These are phyloP conservation scores for Saprolegnia parasitica DNA, from an alignment of 352 stramenopile genomes.

Conservation along the genomic window DNA sequence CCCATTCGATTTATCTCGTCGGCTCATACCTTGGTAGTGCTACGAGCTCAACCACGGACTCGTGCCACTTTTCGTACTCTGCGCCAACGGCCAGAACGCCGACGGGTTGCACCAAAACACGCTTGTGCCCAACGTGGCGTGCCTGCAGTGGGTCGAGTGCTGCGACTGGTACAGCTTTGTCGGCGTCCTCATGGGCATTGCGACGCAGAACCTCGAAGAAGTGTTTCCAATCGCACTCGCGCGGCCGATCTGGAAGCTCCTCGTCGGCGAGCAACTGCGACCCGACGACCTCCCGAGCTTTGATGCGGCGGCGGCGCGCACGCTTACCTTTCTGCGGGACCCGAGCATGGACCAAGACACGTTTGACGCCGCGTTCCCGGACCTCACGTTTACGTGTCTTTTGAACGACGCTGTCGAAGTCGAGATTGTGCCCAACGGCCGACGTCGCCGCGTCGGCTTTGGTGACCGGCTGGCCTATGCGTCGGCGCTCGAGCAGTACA, in stretches of 20 bases:
- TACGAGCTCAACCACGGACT: conserved; percentile 28
- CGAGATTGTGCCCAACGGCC: conserved; percentile 19
- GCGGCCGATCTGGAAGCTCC: conserved; percentile 23
- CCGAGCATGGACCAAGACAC: conserved; percentile 13
- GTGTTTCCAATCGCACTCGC: conserved; percentile 22
- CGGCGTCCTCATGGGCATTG: conserved; percentile 26
- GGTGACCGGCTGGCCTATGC: conserved; percentile 16
- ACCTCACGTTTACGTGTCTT: conserved; percentile 26
- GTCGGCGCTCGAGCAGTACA: conserved; percentile 16
- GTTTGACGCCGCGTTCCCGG: conserved; percentile 23
- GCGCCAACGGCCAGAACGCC: conserved; percentile 24
- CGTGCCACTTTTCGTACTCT: conserved; percentile 12
- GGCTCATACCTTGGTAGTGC: conserved; percentile 18
- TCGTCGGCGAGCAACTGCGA: conserved; percentile 3
- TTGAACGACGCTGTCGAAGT: conserved; percentile 17
- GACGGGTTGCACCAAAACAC: conserved; percentile 25
- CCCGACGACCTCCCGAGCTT: conserved; percentile 15
- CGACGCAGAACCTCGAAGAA: conserved; percentile 29
- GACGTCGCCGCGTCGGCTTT: background rate
- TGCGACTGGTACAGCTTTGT: conserved; percentile 25
- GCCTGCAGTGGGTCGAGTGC: conserved; percentile 23
- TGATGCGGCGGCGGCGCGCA: conserved; percentile 19
- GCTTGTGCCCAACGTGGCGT: conserved; percentile 21
- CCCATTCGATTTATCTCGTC: background rate
- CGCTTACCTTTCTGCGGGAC: conserved; percentile 17